Conservation (phyloP, 2,329 filamentous ascomycete species). For the Aspergillus fumigatiaffinis region DNA sequence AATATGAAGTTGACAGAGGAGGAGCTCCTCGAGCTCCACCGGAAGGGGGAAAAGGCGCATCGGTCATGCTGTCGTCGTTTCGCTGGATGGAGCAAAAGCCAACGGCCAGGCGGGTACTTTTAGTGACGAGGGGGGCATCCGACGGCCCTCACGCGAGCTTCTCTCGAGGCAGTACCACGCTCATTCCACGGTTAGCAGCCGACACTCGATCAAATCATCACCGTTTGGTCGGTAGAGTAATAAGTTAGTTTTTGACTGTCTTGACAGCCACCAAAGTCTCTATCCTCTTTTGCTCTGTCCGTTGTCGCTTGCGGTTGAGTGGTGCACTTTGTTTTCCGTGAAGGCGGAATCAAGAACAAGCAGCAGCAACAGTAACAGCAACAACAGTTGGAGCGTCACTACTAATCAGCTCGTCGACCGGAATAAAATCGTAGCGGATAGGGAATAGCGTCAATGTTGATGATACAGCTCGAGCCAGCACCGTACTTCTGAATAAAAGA, state of each 20-base stretch:
- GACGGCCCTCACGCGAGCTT: slow-evolving; percentile 4
- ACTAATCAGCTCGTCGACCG: neutral
- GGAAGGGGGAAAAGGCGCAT: slow-evolving; percentile 40
- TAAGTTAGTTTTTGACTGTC: neutral
- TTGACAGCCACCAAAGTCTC: neutral
- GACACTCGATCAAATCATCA: neutral
- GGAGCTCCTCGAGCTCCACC: slow-evolving; percentile 37
- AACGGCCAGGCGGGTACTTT: slow-evolving; percentile 5
- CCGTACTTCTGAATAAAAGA: neutral
- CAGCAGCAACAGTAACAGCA: neutral
- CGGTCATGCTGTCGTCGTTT: slow-evolving; percentile 39
- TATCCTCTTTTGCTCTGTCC: neutral
- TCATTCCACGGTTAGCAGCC: neutral
- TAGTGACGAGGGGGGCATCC: neutral
- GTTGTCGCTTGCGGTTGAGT: neutral
- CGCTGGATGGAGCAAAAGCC: slow-evolving; percentile 13
- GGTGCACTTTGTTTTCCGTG: neutral
- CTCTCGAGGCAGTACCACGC: neutral
- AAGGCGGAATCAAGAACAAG: neutral
- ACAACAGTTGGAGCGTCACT: neutral
- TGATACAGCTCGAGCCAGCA: neutral
- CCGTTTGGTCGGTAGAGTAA: neutral
- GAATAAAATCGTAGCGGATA: neutral
- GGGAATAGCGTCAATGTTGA: neutral
- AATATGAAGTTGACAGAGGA: slow-evolving; percentile 30